phyloP scores from a whole-genome alignment of 495 filamentous ascomycete genomes.

The Penicillium coprophilum region DNA sequence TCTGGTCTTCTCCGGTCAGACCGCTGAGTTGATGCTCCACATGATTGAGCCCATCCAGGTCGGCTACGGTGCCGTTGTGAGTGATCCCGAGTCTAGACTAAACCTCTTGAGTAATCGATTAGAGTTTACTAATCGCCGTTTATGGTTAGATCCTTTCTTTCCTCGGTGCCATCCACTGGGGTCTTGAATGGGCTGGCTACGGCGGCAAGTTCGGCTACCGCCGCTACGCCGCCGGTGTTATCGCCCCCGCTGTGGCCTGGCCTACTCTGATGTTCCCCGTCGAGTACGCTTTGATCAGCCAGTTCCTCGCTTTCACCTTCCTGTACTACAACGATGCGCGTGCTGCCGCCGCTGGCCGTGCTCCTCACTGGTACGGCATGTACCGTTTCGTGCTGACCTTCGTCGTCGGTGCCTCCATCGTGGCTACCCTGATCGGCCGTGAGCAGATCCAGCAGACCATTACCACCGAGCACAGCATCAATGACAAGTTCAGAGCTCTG shows the following conservation, averaged over 20 bases:
- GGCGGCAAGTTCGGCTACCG: conserved; percentile 69
- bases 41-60: conserved; percentile 88
- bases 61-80: conserved; percentile 86
- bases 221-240: conserved; percentile 80
- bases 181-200: conserved; percentile 74
- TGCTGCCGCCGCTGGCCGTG: conserved; percentile 74
- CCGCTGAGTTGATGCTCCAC: conserved; percentile 70
- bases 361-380: conserved; percentile 86
- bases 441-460: conserved; percentile 72
- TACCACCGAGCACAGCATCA: conserved; percentile 44
- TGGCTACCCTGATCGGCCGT: conserved; percentile 82
- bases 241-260: conserved; percentile 87
- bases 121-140: conserved; percentile 11
- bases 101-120: background rate
- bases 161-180: conserved; percentile 96
- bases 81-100: conserved; percentile 28
- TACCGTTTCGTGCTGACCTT: conserved; percentile 97
- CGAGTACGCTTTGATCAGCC: conserved; percentile 84
- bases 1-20: conserved; percentile 65
- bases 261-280: conserved; percentile 84
- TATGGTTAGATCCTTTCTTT: conserved; percentile 78
- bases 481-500: conserved; percentile 65
- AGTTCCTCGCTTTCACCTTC: conserved; percentile 85
- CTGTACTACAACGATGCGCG: conserved; percentile 87
- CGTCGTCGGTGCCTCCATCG: conserved; percentile 82